Evolutionary conservation across 1,139 yeast genomes (phyloP), one percentile per base, ranked within the genome.

Genomic region (Martiniozyma asiatica): DNA sequence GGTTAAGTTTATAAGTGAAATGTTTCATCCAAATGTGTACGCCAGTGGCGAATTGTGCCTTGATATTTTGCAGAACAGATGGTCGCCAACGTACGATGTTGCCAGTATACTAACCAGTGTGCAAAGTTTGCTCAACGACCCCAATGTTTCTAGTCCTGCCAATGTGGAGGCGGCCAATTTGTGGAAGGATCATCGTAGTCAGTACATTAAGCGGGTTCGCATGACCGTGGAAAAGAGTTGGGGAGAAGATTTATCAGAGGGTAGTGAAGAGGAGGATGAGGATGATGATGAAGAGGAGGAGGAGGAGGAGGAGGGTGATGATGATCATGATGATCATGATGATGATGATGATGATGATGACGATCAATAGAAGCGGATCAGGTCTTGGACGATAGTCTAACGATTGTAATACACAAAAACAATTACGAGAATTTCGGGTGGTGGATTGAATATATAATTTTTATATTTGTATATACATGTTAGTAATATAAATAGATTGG

Each of bases 61-160:
- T 41, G 99, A 92, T 58, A 89, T 89, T 43, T 63, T 89, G 42
- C 98, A 89, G 51, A 92, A 89, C 59, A 67, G 97, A 50, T 89
- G 99, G 99, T 80, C 94, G 14, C 99, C 99, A 11, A 92, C 98
- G 0, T 92, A 89, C 51, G 98, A 92, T 50, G 99, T 89, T 24
- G 87, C 95, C n/a, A 85, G 95, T 18, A 89, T 89, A 34, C 63
- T 89, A 44, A 89, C 98, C 1, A 81, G 95, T 23, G 69, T 79
- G 35, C 92, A 78, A 53, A 76, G 92, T 38, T 66, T 89, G 39
- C 63, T 89, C 43, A 89, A 89, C 53, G 99, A 89, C 52, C 99
- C 99, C 8, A 89, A 89, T 54, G 92, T 89, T 34, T 75, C 85
- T 34, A 81, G 94, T 17, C 99, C 99, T 4, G 99, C 99, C 1